Conservation (phyloP, 768 basidiomycete genomes). For the Sarcodon aspratus region DNA sequence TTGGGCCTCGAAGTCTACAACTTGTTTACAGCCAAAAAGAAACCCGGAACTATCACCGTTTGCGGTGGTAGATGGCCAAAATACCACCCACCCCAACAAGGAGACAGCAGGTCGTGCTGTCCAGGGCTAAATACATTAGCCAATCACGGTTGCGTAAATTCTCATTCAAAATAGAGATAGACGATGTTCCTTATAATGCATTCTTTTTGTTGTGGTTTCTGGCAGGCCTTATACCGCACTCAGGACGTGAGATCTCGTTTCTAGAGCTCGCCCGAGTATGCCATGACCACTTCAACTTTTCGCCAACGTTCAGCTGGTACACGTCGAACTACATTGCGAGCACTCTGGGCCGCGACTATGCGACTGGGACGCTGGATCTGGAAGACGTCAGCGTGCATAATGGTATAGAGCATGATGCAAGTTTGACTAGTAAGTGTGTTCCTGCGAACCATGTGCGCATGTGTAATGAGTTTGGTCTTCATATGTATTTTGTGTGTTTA, state of each 20-base stretch:
- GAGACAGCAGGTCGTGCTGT: conserved; percentile 64
- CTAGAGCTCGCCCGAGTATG: conserved; percentile 17
- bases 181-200: too few species aligned
- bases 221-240: conserved; percentile 35
- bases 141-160: conserved; percentile 51
- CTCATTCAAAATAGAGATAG: too few species aligned
- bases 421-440: conserved; percentile 38
- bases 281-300: conserved; percentile 57
- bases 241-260: conserved; percentile 65
- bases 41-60: conserved; percentile 46
- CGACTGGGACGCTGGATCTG: conserved; percentile 49
- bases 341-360: conserved; percentile 45
- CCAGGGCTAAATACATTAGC: conserved; percentile 75
- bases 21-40: conserved; percentile 34
- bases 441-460: background rate
- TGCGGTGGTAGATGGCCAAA: conserved; percentile 59
- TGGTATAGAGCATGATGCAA: conserved; percentile 64
- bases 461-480: background rate
- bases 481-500: conserved; percentile 13
- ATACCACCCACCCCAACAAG: conserved; percentile 41
- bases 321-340: conserved; percentile 51
- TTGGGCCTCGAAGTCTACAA: conserved; percentile 38
- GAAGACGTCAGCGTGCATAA: conserved; percentile 63
- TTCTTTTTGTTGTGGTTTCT: too few species aligned
- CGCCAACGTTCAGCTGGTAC: conserved; percentile 54